A percentile compares a stretch with the other conserved stretches of the same genome.
Conservation (phyloP, 83 land plant species). For the Diphasiastrum complanatum region DNA sequence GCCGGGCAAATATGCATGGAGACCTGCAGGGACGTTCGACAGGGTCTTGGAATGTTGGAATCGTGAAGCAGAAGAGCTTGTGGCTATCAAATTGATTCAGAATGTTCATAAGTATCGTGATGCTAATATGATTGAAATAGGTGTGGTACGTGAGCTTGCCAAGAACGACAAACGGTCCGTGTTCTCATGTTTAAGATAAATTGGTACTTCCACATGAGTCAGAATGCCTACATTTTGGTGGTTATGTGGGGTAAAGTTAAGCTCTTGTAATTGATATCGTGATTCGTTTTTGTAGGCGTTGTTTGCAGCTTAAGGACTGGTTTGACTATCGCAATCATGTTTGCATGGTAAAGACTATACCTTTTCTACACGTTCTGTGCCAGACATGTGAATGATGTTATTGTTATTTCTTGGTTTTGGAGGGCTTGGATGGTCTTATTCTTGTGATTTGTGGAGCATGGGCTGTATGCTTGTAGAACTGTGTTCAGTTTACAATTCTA, state of each 20-base stretch:
- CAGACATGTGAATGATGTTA: neutral
- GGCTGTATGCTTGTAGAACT: conserved; percentile 89
- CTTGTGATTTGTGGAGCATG: conserved; percentile 93
- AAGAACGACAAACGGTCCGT: conserved; percentile 66
- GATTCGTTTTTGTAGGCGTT: conserved; percentile 21
- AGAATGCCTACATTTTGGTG: neutral
- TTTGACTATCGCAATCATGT: conserved; percentile 37
- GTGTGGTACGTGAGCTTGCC: conserved; percentile 54
- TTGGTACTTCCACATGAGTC: neutral
- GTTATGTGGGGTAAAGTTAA: neutral
- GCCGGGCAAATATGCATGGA: conserved; percentile 20
- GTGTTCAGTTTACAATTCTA: no score
- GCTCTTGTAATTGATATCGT: neutral
- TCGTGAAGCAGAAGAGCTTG: conserved; percentile 58
- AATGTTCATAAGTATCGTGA: conserved; percentile 77
- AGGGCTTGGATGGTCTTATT: conserved; percentile 90
- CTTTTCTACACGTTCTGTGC: no score
- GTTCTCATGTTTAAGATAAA: neutral
- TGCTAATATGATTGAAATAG: conserved; percentile 86
- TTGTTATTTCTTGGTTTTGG: conserved; percentile 4
- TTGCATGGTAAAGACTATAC: conserved; percentile 40
- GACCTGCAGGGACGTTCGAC: conserved; percentile 77
- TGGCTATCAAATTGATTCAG: conserved; percentile 77
- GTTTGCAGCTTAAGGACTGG: conserved; percentile 35
- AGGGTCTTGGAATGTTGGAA: conserved; percentile 95